Conservation (phyloP, 2,329 filamentous ascomycete species). For the Trichoderma sp. region DNA sequence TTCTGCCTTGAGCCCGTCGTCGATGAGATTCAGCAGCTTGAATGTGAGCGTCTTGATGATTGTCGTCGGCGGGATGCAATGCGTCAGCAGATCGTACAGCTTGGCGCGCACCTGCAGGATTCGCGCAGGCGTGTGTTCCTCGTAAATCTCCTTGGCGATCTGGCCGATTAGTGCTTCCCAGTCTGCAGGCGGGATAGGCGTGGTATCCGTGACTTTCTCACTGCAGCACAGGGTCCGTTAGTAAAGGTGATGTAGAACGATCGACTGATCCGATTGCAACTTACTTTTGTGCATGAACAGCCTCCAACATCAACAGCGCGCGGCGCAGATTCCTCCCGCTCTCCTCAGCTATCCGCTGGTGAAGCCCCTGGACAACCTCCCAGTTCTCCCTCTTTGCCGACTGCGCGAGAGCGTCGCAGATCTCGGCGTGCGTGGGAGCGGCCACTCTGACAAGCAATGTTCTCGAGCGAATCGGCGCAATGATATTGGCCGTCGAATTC, state of each 20-base stretch:
- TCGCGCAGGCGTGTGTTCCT: constrained; percentile 85
- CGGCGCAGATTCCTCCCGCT: constrained; percentile 88
- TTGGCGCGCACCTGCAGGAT: constrained; percentile 88
- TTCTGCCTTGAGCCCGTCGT: constrained; percentile 86
- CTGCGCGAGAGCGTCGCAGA: constrained; percentile 72
- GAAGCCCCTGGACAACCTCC: constrained; percentile 73
- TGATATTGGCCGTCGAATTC: constrained; percentile 97
- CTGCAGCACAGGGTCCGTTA: constrained; percentile 52
- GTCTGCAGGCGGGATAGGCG: constrained; percentile 89
- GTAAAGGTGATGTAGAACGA: neutral
- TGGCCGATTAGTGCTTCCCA: constrained; percentile 92
- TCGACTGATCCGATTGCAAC: constrained; percentile 34
- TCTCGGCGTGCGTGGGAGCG: constrained; percentile 83
- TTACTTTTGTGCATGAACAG: constrained; percentile 95
- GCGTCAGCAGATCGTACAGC: constrained; percentile 94
- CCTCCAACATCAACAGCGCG: constrained; percentile 94
- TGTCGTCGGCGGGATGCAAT: constrained; percentile 93
- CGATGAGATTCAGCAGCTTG: constrained; percentile 83
- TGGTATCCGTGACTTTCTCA: constrained; percentile 85
- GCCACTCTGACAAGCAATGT: constrained; percentile 90
- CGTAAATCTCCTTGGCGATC: constrained; percentile 90
- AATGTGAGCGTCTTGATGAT: constrained; percentile 95
- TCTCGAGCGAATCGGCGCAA: constrained; percentile 93
- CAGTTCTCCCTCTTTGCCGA: constrained; percentile 80
- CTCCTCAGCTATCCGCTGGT: constrained; percentile 83